A percentile compares a stretch with the other conserved stretches of the same genome.
Conservation (phyloP, 345 rosid species). For the Noccaea bulbosa region DNA sequence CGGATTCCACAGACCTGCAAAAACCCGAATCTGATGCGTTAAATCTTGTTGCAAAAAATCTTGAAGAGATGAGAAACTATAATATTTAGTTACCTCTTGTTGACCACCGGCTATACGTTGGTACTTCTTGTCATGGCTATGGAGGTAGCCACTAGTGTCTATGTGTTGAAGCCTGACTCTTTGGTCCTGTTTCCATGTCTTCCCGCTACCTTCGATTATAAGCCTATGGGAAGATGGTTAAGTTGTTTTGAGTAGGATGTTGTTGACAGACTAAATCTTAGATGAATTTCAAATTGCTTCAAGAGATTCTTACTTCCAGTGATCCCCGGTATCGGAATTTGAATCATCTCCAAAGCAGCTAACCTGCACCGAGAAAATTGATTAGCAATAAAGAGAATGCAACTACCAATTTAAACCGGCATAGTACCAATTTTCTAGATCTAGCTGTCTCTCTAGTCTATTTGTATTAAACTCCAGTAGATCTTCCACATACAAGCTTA, state of each 20-base stretch:
- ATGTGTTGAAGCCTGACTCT: slow-evolving; percentile 89
- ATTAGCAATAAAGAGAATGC: not conserved
- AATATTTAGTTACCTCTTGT: slow-evolving; percentile 71
- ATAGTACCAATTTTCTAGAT: no score
- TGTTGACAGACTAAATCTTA: not conserved
- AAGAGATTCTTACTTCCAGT: slow-evolving; percentile 72
- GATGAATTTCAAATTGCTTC: slow-evolving; percentile 23
- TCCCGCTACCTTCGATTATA: slow-evolving; percentile 85
- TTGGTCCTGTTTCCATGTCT: slow-evolving; percentile 96
- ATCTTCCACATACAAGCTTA: slow-evolving; percentile 1
- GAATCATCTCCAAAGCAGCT: slow-evolving; percentile 96
- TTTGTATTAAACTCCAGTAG: no score
- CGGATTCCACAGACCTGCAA: slow-evolving; percentile 79
- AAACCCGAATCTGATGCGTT: not conserved
- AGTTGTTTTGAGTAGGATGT: slow-evolving; percentile 17
- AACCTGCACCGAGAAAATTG: slow-evolving; percentile 52
- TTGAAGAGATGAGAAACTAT: not conserved
- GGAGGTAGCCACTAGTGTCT: slow-evolving; percentile 92
- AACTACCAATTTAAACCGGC: not conserved
- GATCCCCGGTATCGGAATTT: slow-evolving; percentile 95
- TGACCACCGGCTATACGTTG: slow-evolving; percentile 99
- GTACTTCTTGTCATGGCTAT: slow-evolving; percentile 97
- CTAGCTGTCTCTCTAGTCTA: no score
- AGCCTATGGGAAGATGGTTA: slow-evolving; percentile 55
- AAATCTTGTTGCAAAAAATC: not conserved